Evolutionary conservation across 139 green algal species (phyloP).

Genomic region (Tetradesmus obliquus): DNA sequence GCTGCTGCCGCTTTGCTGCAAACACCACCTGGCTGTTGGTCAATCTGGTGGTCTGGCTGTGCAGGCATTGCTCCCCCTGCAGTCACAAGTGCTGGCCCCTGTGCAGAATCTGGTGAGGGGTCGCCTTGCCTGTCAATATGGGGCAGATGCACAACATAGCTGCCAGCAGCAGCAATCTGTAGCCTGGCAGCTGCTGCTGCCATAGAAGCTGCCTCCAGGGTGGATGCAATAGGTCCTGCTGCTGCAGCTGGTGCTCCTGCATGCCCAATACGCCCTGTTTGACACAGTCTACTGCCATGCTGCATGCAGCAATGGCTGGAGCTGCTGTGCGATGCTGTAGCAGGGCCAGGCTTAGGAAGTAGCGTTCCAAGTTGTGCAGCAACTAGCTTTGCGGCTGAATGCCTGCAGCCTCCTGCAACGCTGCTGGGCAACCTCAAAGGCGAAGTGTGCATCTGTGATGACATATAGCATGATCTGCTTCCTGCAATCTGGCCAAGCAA

Average conservation of each 20-base stretch:
- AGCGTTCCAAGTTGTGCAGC: background rate
- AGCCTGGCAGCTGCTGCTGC: background rate
- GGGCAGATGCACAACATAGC: background rate
- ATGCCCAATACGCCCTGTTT: background rate
- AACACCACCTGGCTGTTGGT: too few species aligned
- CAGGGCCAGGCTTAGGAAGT: too few species aligned
- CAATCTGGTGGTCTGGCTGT: too few species aligned
- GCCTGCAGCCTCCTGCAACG: background rate
- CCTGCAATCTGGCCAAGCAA: background rate
- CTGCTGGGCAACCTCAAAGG: background rate
- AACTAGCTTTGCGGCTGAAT: background rate
- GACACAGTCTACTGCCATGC: background rate
- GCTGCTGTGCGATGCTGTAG: background rate
- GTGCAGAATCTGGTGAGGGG: background rate
- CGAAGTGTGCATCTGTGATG: background rate
- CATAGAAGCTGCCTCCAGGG: background rate
- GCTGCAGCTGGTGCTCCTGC: background rate
- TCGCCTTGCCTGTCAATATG: background rate
- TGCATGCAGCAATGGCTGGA: background rate
- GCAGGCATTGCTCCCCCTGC: too few species aligned
- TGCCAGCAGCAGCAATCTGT: background rate
- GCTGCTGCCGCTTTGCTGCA: background rate
- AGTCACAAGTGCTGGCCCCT: background rate
- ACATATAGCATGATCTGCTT: background rate
- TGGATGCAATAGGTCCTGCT: background rate